Evolutionary conservation across 345 rosid species (phyloP).

Genomic region (Excoecaria cochinchinensis): DNA sequence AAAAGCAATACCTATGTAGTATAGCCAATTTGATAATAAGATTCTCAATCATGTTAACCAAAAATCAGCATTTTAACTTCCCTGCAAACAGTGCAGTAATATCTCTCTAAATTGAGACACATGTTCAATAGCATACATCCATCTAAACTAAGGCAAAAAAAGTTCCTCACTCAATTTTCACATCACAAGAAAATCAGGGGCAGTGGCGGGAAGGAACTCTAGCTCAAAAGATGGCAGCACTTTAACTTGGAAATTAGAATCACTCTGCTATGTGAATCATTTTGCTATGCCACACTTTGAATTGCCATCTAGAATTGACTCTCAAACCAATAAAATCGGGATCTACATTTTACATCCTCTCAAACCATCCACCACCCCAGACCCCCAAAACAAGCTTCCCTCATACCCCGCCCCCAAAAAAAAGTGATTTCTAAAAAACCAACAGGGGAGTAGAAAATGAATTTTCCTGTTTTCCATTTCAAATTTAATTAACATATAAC

Average conservation of each 20-base stretch:
- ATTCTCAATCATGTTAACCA: not conserved
- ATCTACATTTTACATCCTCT: not conserved
- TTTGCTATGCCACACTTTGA: not conserved
- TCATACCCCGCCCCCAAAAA: not conserved
- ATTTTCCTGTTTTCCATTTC: not conserved
- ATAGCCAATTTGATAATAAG: not conserved
- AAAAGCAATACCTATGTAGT: not conserved
- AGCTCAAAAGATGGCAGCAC: not conserved
- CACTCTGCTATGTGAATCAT: not conserved
- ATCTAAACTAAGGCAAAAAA: not conserved
- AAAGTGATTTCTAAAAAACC: not conserved
- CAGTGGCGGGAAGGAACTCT: not conserved
- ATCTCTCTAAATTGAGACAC: not conserved
- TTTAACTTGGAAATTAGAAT: not conserved
- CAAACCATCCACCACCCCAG: not conserved
- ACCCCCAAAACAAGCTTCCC: not conserved
- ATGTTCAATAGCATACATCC: not conserved
- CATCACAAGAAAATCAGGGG: not conserved
- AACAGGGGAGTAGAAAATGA: not conserved
- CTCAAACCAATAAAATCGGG: not conserved
- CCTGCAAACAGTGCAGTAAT: not conserved
- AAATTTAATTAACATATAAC: not conserved
- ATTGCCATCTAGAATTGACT: not conserved
- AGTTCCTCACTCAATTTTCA: not conserved
- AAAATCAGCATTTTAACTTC: not conserved